Conservation (phyloP, 2,329 filamentous ascomycete species). For the Colletotrichum eremochloae region DNA sequence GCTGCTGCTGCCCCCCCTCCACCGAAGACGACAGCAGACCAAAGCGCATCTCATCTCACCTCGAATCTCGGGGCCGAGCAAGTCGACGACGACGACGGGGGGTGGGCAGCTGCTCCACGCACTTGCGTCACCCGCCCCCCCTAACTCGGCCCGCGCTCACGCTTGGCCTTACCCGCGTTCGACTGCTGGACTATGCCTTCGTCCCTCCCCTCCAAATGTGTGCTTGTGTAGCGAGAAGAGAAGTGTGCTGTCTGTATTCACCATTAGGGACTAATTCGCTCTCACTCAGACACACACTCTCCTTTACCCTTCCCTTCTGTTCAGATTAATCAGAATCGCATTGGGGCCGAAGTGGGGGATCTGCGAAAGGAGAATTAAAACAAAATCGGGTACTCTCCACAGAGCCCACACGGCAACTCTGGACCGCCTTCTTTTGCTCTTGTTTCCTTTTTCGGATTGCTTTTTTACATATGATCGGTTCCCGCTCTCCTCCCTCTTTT, state of each 20-base stretch:
- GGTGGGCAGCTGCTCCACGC: constrained; percentile 33
- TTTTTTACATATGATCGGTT: not conserved
- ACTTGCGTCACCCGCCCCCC: constrained; percentile 40
- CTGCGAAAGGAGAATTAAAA: not conserved
- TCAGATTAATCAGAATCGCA: not conserved
- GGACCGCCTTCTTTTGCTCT: not conserved
- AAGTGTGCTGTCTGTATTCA: not conserved
- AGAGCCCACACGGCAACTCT: not conserved
- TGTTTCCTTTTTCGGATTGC: not conserved
- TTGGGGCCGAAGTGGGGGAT: not conserved
- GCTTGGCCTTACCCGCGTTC: constrained; percentile 37
- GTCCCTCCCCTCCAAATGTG: not conserved
- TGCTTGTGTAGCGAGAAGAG: not conserved
- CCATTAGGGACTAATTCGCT: not conserved
- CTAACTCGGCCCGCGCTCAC: constrained; percentile 37
- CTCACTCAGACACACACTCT: too few relatives aligned
- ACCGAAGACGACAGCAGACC: constrained; percentile 6
- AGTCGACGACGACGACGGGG: constrained; percentile 1
- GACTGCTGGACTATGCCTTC: not conserved
- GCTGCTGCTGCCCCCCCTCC: not conserved
- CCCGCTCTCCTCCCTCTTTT: not conserved
- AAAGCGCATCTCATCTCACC: constrained; percentile 13
- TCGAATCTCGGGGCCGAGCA: constrained; percentile 7
- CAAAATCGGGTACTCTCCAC: not conserved
- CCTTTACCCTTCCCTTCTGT: not conserved